phyloP scores from a whole-genome alignment of 352 stramenopile genomes.

The Phytophthora chlamydospora region DNA sequence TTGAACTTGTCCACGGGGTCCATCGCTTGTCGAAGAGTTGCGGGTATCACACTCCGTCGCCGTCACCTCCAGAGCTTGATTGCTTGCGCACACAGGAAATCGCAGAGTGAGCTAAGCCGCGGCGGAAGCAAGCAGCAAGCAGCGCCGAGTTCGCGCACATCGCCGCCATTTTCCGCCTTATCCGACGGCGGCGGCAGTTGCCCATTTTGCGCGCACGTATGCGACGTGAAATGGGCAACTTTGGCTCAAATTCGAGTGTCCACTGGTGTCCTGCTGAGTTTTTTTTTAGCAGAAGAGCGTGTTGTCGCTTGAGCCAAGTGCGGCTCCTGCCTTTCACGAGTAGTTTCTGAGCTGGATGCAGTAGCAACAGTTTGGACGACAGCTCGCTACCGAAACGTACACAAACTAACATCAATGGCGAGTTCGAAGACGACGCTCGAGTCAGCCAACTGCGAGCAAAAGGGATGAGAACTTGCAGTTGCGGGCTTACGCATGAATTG shows the following conservation, averaged over 20 bases:
- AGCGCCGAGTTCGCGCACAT: constrained; percentile 8
- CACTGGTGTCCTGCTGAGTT: background rate
- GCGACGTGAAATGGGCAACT: too few relatives aligned
- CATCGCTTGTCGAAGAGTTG: constrained; percentile 32
- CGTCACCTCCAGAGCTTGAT: constrained; percentile 1
- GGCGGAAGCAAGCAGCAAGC: constrained; percentile 1
- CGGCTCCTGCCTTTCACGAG: too few relatives aligned
- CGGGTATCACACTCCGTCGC: background rate
- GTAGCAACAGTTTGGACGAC: too few relatives aligned
- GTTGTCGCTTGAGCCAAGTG: too few relatives aligned
- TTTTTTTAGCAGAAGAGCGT: background rate
- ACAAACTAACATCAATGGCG: too few relatives aligned
- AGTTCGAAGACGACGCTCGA: too few relatives aligned
- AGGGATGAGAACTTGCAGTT: too few relatives aligned
- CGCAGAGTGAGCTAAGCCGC: constrained; percentile 17
- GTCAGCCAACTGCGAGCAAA: too few relatives aligned
- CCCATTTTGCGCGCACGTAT: background rate
- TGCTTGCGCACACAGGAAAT: constrained; percentile 21
- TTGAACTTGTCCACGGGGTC: constrained; percentile 69
- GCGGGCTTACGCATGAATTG: too few relatives aligned
- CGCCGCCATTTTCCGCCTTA: constrained; percentile 17
- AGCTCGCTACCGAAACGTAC: too few relatives aligned
- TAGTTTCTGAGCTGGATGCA: too few relatives aligned
- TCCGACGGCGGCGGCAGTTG: constrained; percentile 29
- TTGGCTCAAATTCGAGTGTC: background rate